Evolutionary conservation across 345 rosid genomes (phyloP).

Genomic region (Gossypium raimondii): DNA sequence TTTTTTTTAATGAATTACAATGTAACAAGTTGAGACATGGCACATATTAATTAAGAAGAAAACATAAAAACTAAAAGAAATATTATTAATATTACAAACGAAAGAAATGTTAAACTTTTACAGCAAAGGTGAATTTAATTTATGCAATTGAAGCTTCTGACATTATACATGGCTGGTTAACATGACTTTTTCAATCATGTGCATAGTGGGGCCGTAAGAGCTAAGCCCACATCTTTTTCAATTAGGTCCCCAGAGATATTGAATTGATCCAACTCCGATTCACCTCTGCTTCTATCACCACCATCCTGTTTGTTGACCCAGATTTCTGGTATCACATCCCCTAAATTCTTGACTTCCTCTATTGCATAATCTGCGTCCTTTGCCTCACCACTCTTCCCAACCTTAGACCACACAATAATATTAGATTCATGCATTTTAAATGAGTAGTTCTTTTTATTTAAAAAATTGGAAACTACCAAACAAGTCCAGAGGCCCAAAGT

Average conservation of each 20-base stretch:
- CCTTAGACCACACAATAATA: conserved; percentile 27
- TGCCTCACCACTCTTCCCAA: conserved; percentile 57
- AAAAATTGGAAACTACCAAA: conserved; percentile 42
- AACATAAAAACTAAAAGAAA: no score
- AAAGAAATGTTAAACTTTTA: no score
- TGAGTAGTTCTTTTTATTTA: background rate
- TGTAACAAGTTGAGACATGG: no score
- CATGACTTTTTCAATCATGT: background rate
- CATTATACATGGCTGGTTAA: background rate
- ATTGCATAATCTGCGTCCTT: conserved; percentile 67
- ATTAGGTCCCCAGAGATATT: background rate
- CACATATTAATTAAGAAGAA: no score
- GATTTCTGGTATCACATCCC: conserved; percentile 61
- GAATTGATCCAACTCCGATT: conserved; percentile 29
- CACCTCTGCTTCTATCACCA: conserved; percentile 25
- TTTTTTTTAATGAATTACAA: no score
- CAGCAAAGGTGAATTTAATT: no score
- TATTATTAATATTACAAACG: no score
- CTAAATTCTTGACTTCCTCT: conserved; percentile 40
- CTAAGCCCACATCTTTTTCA: background rate
- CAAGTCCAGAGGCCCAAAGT: conserved; percentile 63
- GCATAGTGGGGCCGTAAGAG: background rate
- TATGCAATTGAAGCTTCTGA: no score
- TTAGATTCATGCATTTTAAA: background rate
- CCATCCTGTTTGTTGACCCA: conserved; percentile 38